A percentile compares a stretch with the other conserved stretches of the same genome.
phyloP scores from a whole-genome alignment of 345 rosid species.

The Eucalyptus erythrocorys region DNA sequence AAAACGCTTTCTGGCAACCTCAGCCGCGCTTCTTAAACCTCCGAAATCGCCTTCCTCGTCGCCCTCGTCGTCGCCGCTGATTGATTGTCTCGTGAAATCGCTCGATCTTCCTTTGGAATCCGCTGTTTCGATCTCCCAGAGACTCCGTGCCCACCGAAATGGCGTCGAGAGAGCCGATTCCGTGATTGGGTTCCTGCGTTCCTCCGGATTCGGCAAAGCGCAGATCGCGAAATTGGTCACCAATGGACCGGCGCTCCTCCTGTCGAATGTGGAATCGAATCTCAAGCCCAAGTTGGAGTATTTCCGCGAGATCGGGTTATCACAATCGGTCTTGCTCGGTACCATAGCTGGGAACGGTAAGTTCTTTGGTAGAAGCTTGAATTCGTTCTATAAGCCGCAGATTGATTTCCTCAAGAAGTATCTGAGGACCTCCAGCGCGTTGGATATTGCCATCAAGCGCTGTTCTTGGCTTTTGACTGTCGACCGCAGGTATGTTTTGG shows the following conservation, averaged over 20 bases:
- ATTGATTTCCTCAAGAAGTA: background rate
- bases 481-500: background rate
- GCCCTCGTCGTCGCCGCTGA: background rate
- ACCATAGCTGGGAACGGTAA: background rate
- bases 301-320: background rate
- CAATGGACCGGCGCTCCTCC: background rate
- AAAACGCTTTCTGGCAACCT: background rate
- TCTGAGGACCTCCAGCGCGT: background rate
- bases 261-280: background rate
- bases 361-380: background rate
- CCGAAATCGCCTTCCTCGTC: background rate
- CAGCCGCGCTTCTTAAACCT: background rate
- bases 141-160: background rate
- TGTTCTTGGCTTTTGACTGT: background rate
- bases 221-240: slow-evolving; percentile 7
- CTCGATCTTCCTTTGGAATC: slow-evolving; percentile 12
- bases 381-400: slow-evolving; percentile 1
- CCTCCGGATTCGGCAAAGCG: background rate
- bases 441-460: slow-evolving; percentile 1
- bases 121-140: background rate
- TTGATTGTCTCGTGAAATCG: background rate
- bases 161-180: background rate
- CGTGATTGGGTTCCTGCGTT: background rate
- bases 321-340: background rate
- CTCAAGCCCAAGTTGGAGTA: slow-evolving; percentile 8